Base-by-base conservation (phyloP, 2,329 filamentous ascomycete species). In the Ceratocystis smalleyi region DNA sequence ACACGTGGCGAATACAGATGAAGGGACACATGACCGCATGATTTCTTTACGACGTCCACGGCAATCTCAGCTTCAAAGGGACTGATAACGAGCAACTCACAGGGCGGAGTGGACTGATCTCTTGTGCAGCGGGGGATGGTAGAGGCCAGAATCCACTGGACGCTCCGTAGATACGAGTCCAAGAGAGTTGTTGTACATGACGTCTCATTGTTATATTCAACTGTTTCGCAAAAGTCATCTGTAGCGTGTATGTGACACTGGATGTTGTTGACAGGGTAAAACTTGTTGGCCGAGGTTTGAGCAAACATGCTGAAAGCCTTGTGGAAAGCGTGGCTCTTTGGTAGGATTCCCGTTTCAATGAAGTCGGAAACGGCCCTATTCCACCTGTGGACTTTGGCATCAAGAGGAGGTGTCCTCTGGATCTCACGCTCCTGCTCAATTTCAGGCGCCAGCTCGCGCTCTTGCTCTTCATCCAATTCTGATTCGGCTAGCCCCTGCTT, bases 361-460 rank as follows among this genome's bases (percentile, higher is more conserved):
- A 84, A 78, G 0, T 45, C 3, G 0, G 24, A 3, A 0, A 88
- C 62, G 43, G 79, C 72, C 0, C 64, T 10, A 62, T 83, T 77
- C 0, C 84, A 10, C 0, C 0, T 1, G 57, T 86, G 81, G 0
- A 6, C 0, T 0, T 67, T 69, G 0, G 83, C 75, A 0, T 68
- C 45, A 0, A 75, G 74, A 0, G 71, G 65, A 0, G 71, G 69
- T 0, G 83, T 80, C 1, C 74, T 74, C 67, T 87, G 74, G 0
- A 82, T 68, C 60, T 87, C 73, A 0, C 77, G 74, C 68, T 89
- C 82, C 30, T 79, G 73, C 68, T 89, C 82, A 0, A 81, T 77
- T 67, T 90, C 85, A 0, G 83, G 83, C 0, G 82, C 76, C 0
- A 89, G 74, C 67, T 89, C 86, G 0, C 85, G 77, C 69, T 89